phyloP scores from a whole-genome alignment of 1,284 basidiomycete species.

The Cryptococcus floricola region DNA sequence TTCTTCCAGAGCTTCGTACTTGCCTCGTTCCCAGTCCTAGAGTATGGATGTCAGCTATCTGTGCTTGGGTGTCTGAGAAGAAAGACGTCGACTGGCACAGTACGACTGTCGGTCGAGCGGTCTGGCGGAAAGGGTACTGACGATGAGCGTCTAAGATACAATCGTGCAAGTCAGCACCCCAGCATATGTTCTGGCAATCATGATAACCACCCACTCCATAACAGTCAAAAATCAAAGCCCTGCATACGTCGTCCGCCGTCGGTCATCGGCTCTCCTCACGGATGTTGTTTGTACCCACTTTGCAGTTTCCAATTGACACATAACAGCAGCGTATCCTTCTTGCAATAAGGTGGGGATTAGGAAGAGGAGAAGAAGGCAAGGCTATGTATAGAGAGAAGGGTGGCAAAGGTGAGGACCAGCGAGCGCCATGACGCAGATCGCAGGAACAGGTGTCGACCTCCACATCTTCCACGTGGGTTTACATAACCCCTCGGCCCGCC shows the following conservation, averaged over 20 bases:
- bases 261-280: no score
- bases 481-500: no score
- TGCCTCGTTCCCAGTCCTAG: slow-evolving; percentile 33
- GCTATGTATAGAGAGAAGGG: background rate
- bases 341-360: no score
- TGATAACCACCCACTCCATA: slow-evolving; percentile 10
- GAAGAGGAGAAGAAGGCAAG: background rate
- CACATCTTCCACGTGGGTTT: no score
- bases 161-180: background rate
- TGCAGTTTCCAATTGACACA: no score
- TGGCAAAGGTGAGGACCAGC: background rate
- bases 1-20: slow-evolving; percentile 18
- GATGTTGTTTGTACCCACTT: no score
- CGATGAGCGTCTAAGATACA: slow-evolving; percentile 4
- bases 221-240: slow-evolving; percentile 16
- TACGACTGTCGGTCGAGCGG: background rate
- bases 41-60: background rate
- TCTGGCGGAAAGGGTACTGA: background rate
- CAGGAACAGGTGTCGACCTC: no score
- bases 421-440: no score
- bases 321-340: no score
- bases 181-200: background rate
- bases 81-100: background rate
- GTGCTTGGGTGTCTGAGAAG: background rate
- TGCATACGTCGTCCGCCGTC: background rate